Base-by-base conservation (phyloP, 2,329 filamentous ascomycete genomes). In the Fusarium sp. region DNA sequence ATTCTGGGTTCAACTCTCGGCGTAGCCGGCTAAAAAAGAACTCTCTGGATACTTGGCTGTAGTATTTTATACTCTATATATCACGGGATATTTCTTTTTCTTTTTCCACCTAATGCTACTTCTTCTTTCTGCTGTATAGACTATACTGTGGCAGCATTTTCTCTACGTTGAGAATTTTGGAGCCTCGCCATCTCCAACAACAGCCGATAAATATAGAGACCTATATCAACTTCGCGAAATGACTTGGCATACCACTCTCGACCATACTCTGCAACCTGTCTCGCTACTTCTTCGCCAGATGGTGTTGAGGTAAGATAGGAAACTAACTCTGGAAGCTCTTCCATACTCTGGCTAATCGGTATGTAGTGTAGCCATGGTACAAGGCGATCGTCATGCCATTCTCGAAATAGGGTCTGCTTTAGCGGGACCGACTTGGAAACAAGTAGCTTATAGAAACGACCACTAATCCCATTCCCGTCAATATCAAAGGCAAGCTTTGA, bases 351-450 rank as follows among this genome's bases (percentile, higher is more conserved):
- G 50, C 83, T 86, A 3, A 88, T 77, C 1, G 86, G 86, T 0
- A 88, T 71, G 57, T 87, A 88, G 64, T 89, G 86, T 7, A 85
- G 76, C 86, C 86, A 89, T 1, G 86, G 84, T 16, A 83, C 57
- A 3, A 89, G 79, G 1, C 85, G 77, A 29, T 88, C 85, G 64
- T 88, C 84, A 66, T 88, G 86, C 87, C 86, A 89, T 74, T 89
- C 86, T 8, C 80, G 78, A 20, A 87, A 75, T 2, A 88, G 63
- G 0, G 85, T 87, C 72, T 84, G 80, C 73, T 88, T 89, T 21
- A 88, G 71, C 1, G 84, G 82, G 3, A 79, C 72, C 3, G 81
- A 84, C 8, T 75, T 78, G 3, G 83, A 86, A 2, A 81, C 81
- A 13, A 89, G 76, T 0, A 88, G 76, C 49, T 81, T 81, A 71